Evolutionary conservation across 331 rosid species (phyloP).

Genomic region (Phaseolus coccineus): DNA sequence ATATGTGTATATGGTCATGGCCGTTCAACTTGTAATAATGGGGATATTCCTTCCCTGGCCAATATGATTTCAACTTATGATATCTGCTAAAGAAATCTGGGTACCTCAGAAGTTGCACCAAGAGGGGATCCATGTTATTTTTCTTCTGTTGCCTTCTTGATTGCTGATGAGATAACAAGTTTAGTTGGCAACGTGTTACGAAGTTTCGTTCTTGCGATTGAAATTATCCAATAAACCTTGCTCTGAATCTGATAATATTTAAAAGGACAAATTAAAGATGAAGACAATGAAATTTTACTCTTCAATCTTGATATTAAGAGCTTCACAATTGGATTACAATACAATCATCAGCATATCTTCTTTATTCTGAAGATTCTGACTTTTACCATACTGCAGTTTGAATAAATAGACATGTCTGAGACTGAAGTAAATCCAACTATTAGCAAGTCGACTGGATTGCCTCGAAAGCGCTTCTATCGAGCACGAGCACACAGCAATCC

Average conservation of each 20-base stretch:
- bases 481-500: slow-evolving; percentile 98
- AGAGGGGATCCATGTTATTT: neutral
- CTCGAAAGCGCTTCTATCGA: slow-evolving; percentile 96
- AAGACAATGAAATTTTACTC: slow-evolving; percentile 13
- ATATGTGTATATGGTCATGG: neutral
- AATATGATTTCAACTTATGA: slow-evolving; percentile 14
- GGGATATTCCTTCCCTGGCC: neutral
- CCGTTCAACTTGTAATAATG: neutral
- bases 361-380: slow-evolving; percentile 42
- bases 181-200: neutral
- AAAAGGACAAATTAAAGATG: slow-evolving; percentile 2
- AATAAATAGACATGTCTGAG: slow-evolving; percentile 62
- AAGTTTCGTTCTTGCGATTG: slow-evolving; percentile 1
- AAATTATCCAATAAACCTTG: neutral
- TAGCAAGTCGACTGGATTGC: slow-evolving; percentile 89
- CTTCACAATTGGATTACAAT: neutral
- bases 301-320: neutral
- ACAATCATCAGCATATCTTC: neutral
- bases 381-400: slow-evolving; percentile 46
- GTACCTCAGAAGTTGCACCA: slow-evolving; percentile 28
- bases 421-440: slow-evolving; percentile 60
- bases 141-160: neutral
- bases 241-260: neutral
- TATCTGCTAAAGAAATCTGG: slow-evolving; percentile 21
- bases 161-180: slow-evolving; percentile 6